Conservation (phyloP, 257 asterid species). For the Marsdenia floribunda region DNA sequence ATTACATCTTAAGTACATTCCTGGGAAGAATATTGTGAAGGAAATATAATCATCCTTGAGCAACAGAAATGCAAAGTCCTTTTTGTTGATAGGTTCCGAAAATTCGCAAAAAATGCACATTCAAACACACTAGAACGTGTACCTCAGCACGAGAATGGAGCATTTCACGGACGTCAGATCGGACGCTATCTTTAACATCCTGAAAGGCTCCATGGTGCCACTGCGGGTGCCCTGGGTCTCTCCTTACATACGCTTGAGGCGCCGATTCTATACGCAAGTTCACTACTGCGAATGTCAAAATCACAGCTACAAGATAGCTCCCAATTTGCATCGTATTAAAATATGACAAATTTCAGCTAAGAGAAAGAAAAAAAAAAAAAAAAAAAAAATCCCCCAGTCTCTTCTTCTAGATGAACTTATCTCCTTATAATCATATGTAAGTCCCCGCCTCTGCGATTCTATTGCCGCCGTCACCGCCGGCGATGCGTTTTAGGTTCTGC, state of each 20-base stretch:
- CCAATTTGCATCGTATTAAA: conserved; percentile 1
- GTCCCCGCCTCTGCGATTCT: neutral
- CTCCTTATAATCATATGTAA: neutral
- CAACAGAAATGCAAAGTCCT: neutral
- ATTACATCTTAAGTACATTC: neutral
- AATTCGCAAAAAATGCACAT: neutral
- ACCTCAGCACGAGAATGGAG: conserved; percentile 98
- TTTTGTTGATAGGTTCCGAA: neutral
- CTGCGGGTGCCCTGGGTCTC: conserved; percentile 95
- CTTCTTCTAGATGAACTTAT: neutral
- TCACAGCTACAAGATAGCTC: neutral
- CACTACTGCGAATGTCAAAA: neutral
- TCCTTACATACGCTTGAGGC: conserved; percentile 60
- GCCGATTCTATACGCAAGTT: conserved; percentile 38
- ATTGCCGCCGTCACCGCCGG: neutral
- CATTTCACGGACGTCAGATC: conserved; percentile 91
- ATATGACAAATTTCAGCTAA: neutral
- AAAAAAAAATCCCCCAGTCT: neutral
- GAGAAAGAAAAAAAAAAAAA: neutral
- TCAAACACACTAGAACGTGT: neutral
- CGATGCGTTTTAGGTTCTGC: neutral
- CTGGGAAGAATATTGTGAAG: neutral
- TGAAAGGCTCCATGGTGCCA: conserved; percentile 99
- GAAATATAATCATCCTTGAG: neutral
- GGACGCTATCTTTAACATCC: conserved; percentile 79